Base-by-base conservation (phyloP, 2,329 filamentous ascomycete genomes). In the Trichoderma afroharzianum region DNA sequence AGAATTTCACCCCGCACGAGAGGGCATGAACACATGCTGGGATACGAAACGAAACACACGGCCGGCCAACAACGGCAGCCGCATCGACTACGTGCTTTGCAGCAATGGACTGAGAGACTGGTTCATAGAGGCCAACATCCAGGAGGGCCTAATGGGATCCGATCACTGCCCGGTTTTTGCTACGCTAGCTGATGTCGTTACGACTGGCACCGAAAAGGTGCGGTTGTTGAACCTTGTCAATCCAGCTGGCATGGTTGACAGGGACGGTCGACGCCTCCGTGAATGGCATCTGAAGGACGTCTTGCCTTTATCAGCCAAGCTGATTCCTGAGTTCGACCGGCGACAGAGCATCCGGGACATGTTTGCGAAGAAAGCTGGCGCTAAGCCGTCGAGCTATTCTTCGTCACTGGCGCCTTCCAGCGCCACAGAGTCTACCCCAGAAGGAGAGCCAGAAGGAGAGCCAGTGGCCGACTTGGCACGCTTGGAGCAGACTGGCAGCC, bases 11-110 rank as follows among this genome's bases (percentile, higher is more conserved):
- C 92, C 93, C 0, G 82, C 84, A n/a, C 88, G 96, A 50, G 85
- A 86, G 73, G 94, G 94, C 73, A 98, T 99, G 96, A 98, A 94
- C 80, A 98, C 96, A 0, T 97, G 95, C 80, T 98, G 95, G 95
- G 94, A 98, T 74, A 95, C 93, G 64, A 95, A 93, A 79, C 92
- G 94, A 78, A 98, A 98, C 80, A 93, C 93, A n/a, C 87, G 96
- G n/a, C 95, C 95, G 3, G 94, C 93, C 3, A 98, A 98, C 79
- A 97, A 92, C 80, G 96, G 96, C 6, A 92, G 93, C 69, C 89
- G 96, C 43, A 98, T 98, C 76, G 96, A 99, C 81, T 98, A 97
- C 81, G 88, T 99, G 21, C 86, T 98, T 4, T 97, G 94, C 79
- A 96, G 90, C 74, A 85, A 91, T 53, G 87, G 88, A 43, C 92